Percentiles rank a stretch among this genome's conserved stretches.
Evolutionary conservation across 345 rosid species (phyloP).

Genomic region (Eucalyptus lansdowneana): DNA sequence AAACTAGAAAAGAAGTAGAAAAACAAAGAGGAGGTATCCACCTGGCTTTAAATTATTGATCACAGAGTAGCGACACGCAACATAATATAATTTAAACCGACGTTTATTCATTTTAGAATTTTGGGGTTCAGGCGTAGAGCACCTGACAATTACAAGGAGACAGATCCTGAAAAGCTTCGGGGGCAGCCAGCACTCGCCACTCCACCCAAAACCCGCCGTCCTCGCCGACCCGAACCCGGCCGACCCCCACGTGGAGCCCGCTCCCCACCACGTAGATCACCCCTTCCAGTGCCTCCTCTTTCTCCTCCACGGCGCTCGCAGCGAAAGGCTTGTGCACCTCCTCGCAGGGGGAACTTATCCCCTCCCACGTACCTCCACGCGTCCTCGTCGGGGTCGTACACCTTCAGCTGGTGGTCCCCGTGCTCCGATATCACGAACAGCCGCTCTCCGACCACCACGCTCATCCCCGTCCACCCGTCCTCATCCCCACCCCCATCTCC

Average conservation of each 20-base stretch:
- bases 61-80: background rate
- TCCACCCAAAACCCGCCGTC: conserved; percentile 12
- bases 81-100: background rate
- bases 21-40: background rate
- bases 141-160: conserved; percentile 51
- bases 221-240: conserved; percentile 10
- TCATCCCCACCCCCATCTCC: conserved; percentile 48
- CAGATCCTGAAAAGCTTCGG: conserved; percentile 18
- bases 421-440: conserved; percentile 58
- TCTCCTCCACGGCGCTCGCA: conserved; percentile 1
- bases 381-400: conserved; percentile 27
- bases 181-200: conserved; percentile 37
- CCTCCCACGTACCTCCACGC: conserved; percentile 51
- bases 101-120: background rate
- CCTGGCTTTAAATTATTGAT: background rate
- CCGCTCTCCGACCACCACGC: conserved; percentile 23
- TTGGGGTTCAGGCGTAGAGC: conserved; percentile 20
- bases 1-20: background rate
- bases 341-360: conserved; percentile 33
- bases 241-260: conserved; percentile 47
- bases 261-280: conserved; percentile 39
- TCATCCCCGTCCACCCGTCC: conserved; percentile 71
- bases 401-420: conserved; percentile 58
- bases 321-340: conserved; percentile 39
- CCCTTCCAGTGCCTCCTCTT: conserved; percentile 13